These are phyloP conservation scores for Xylaria sp. DNA, from an alignment of 2,329 filamentous ascomycete species.

Conservation along the genomic window DNA sequence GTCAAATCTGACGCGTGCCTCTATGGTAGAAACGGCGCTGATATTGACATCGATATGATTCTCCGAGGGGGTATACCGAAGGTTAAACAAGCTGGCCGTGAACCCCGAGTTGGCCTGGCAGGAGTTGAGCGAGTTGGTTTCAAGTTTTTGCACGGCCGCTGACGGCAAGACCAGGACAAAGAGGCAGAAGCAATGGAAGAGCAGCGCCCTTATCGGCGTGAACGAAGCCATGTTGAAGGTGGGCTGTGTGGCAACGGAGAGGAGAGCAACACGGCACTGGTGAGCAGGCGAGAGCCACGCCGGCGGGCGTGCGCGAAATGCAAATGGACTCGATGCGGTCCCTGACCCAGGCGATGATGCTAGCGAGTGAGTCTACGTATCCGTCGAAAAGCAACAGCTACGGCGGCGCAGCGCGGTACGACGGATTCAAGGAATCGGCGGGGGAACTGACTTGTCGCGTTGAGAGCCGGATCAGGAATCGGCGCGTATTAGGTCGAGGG, in stretches of 20 bases:
- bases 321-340: not conserved
- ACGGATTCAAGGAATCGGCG: conserved; percentile 3
- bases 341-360: not conserved
- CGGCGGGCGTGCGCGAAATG: conserved; percentile 2
- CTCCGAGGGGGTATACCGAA: conserved; percentile 71
- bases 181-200: conserved; percentile 28
- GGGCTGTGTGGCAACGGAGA: not conserved
- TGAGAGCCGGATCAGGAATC: not conserved
- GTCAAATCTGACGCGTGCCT: conserved; percentile 74
- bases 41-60: conserved; percentile 69
- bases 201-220: conserved; percentile 14
- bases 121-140: conserved; percentile 68
- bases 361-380: not conserved
- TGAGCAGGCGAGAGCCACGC: conserved; percentile 8
- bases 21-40: conserved; percentile 74
- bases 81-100: conserved; percentile 79
- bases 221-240: conserved; percentile 16
- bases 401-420: conserved; percentile 3
- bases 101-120: conserved; percentile 80
- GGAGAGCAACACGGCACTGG: not conserved
- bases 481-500: not conserved
- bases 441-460: not conserved
- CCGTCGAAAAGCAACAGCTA: not conserved
- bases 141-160: conserved; percentile 34
- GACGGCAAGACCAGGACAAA: conserved; percentile 34